Conservation (phyloP, 495 filamentous ascomycete species). For the Penicillium psychrofluorescens region DNA sequence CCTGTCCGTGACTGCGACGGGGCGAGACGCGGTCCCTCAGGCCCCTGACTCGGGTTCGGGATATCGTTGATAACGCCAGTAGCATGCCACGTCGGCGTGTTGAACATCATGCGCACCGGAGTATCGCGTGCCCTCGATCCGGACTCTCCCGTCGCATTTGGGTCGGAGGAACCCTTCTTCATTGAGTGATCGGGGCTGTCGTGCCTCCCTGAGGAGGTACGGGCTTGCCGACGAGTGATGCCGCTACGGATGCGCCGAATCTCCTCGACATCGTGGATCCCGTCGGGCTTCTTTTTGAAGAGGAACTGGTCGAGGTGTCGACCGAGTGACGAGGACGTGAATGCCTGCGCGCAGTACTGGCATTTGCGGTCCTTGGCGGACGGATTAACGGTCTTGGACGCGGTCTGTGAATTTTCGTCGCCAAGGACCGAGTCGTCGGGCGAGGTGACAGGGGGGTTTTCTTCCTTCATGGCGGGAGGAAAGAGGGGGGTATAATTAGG, state of each 20-base stretch:
- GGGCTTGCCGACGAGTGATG: constrained; percentile 76
- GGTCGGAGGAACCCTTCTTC: constrained; percentile 24
- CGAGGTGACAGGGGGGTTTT: constrained; percentile 18
- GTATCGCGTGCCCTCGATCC: constrained; percentile 27
- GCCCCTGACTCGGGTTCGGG: constrained; percentile 34
- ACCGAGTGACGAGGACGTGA: constrained; percentile 88
- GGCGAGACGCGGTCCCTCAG: constrained; percentile 32
- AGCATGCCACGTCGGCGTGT: constrained; percentile 65
- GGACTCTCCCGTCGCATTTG: constrained; percentile 14
- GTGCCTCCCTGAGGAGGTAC: constrained; percentile 51
- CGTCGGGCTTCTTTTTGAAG: constrained; percentile 82
- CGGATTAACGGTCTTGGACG: constrained; percentile 24
- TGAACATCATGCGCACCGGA: constrained; percentile 46
- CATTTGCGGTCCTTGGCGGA: constrained; percentile 72
- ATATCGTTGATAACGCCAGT: constrained; percentile 80
- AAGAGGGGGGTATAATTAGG: not conserved
- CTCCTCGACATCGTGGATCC: constrained; percentile 78
- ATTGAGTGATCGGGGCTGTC: constrained; percentile 27
- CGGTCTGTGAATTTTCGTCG: constrained; percentile 19
- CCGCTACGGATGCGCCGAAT: constrained; percentile 72
- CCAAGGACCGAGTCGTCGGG: constrained; percentile 46
- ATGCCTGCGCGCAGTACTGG: constrained; percentile 75
- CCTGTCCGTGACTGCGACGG: constrained; percentile 34
- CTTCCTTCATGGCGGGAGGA: constrained; percentile 14
- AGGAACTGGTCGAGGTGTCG: constrained; percentile 88